Base-by-base conservation (phyloP, 2,329 filamentous ascomycete genomes). In the Hirsutella thompsonii region DNA sequence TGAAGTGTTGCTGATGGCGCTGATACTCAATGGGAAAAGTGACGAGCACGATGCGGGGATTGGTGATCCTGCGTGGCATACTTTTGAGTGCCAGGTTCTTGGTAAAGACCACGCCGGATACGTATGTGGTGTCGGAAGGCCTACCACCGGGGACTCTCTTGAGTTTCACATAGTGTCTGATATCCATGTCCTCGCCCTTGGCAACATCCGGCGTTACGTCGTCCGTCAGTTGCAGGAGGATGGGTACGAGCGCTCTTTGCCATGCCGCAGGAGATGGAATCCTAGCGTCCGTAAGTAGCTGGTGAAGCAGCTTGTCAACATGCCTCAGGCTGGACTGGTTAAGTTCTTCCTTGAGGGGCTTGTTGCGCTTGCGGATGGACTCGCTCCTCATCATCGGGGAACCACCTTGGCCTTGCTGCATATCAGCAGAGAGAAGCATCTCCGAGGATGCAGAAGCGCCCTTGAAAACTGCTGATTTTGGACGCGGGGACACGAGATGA, bases 11-110 rank as follows among this genome's bases (percentile, higher is more conserved):
- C 55, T 72, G 68, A 51, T 95, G 88, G 32, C 92, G 79, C 44
- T 93, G 86, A 59, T 98, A 98, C 57, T 98, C 92, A 43, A 98
- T 86, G 0, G 92, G 81, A 55, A 98, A 98, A 0, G 88, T 90
- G 43, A 98, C 81, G 47, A 98, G 86, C 38, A 94, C 73, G 46
- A 98, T 92, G 26, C 87, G 80, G 3, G 92, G 92, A 41, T 85
- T 81, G 11, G 72, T 61, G 46, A 96, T 92, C 47, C 79, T 85
- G 43, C 92, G 77, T 16, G 85, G 81, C 92, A 98, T 98, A 60
- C 83, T 94, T 58, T 98, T 98, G 40, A 96, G 66, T 0, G 93
- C 92, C 39, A 98, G 67, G 48, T 98, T 98, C 58, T 98, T 98
- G 11, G 88, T 92, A 58, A 98, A 98, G 2, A 98, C 89, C 8